Evolutionary conservation across 2,329 filamentous ascomycete species (phyloP).

Genomic region (Xylaria sp.): DNA sequence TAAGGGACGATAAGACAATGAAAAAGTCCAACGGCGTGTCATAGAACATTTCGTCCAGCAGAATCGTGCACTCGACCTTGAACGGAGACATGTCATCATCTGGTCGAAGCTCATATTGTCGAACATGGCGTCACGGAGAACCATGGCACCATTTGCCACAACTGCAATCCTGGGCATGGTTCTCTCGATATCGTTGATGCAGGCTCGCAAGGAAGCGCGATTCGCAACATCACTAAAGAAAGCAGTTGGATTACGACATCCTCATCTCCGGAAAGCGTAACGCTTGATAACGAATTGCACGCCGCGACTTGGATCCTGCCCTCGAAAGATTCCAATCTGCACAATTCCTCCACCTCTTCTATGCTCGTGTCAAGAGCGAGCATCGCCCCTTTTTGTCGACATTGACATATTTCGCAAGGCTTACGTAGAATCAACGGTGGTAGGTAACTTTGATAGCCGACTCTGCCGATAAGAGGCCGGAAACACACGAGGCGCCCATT

Average conservation of each 20-base stretch:
- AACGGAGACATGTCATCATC: slow-evolving; percentile 31
- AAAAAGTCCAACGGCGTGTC: slow-evolving; percentile 20
- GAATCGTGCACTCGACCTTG: slow-evolving; percentile 41
- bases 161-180: neutral
- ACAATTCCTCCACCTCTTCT: slow-evolving; percentile 52
- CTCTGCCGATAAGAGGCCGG: neutral
- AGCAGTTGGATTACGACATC: slow-evolving; percentile 26
- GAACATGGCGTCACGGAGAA: slow-evolving; percentile 41
- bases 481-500: slow-evolving; percentile 17
- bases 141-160: slow-evolving; percentile 38
- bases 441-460: slow-evolving; percentile 15
- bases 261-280: slow-evolving; percentile 37
- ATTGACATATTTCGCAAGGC: neutral
- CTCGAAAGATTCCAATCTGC: slow-evolving; percentile 37
- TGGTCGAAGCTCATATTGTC: slow-evolving; percentile 31
- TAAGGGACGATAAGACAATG: slow-evolving; percentile 19
- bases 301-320: neutral
- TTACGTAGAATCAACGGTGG: neutral
- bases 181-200: neutral
- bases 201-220: neutral
- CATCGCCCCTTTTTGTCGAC: neutral
- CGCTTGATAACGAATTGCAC: slow-evolving; percentile 39
- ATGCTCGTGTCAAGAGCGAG: neutral
- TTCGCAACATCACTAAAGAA: neutral
- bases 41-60: slow-evolving; percentile 43